Conservation (phyloP, 2,329 filamentous ascomycete species). For the Colletotrichum chrysophilum region DNA sequence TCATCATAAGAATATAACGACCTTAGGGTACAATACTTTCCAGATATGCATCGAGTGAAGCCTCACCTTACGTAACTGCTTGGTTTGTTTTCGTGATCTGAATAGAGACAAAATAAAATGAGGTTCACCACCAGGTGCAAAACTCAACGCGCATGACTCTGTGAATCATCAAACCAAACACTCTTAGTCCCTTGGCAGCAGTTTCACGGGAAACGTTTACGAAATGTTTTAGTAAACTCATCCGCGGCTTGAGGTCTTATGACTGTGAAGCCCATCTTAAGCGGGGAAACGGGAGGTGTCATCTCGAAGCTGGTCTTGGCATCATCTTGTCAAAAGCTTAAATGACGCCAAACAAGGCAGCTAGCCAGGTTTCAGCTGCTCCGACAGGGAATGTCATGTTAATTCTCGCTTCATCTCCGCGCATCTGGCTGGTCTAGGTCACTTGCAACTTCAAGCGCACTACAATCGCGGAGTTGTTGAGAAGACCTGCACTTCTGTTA, state of each 20-base stretch:
- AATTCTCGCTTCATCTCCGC: background rate
- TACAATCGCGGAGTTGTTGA: background rate
- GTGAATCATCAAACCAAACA: background rate
- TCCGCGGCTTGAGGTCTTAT: background rate
- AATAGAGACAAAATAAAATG: background rate
- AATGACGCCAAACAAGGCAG: background rate
- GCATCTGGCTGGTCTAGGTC: background rate
- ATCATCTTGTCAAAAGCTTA: background rate
- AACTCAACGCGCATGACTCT: background rate
- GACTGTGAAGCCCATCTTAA: background rate
- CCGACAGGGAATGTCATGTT: background rate
- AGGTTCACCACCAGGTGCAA: background rate
- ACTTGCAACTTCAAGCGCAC: background rate
- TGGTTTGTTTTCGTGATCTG: background rate
- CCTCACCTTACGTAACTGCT: background rate
- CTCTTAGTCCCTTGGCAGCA: background rate
- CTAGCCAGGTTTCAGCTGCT: background rate
- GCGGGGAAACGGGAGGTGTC: background rate
- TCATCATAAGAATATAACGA: rapidly evolving
- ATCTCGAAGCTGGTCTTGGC: background rate
- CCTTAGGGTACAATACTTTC: background rate
- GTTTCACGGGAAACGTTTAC: background rate
- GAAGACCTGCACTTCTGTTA: background rate
- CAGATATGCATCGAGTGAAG: background rate
- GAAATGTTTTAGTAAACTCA: background rate